A percentile compares a stretch with the other conserved stretches of the same genome.
Evolutionary conservation across 2,329 filamentous ascomycete genomes (phyloP).

Genomic region (Botrytis tulipae): DNA sequence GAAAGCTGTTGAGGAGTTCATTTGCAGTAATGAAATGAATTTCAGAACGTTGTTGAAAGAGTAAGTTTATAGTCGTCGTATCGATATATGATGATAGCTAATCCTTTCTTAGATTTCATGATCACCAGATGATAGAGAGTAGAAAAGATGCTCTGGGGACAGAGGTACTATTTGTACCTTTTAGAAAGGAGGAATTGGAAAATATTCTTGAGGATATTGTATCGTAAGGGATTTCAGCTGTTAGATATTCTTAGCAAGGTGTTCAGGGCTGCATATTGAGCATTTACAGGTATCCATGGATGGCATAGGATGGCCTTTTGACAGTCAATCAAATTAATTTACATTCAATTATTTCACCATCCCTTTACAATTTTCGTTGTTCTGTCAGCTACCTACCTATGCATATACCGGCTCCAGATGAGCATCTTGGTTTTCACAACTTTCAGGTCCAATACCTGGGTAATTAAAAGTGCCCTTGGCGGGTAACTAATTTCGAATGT

Average conservation of each 20-base stretch:
- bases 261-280: conserved; percentile 12
- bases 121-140: conserved; percentile 95
- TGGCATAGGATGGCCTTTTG: background rate
- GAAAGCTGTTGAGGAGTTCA: conserved; percentile 94
- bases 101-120: conserved; percentile 67
- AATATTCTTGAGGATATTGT: conserved; percentile 74
- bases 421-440: background rate
- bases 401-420: background rate
- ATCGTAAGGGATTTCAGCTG: background rate
- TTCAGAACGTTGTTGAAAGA: conserved; percentile 94
- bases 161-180: conserved; percentile 81
- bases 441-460: background rate
- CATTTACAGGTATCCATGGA: background rate
- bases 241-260: conserved; percentile 22
- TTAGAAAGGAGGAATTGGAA: conserved; percentile 85
- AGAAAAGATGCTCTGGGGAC: conserved; percentile 81
- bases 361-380: background rate
- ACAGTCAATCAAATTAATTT: background rate
- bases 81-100: conserved; percentile 32
- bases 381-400: background rate
- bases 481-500: background rate
- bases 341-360: background rate
- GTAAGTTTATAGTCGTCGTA: conserved; percentile 46
- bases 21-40: conserved; percentile 93
- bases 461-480: background rate